These are phyloP conservation scores for Neurospora hispaniola DNA, from an alignment of 495 filamentous ascomycete genomes.

Conservation along the genomic window DNA sequence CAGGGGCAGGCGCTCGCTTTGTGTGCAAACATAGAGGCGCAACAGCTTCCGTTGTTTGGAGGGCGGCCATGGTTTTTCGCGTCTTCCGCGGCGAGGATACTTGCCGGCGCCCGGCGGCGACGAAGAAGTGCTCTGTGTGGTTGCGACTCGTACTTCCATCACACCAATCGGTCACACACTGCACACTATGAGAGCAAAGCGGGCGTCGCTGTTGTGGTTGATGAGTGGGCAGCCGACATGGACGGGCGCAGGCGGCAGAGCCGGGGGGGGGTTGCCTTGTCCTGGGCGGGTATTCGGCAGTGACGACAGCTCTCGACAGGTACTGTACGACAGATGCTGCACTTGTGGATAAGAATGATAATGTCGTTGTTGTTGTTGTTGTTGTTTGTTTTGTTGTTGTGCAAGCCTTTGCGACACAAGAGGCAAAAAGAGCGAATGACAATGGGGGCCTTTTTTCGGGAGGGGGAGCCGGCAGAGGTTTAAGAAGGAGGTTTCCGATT, in stretches of 20 bases:
- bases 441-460: neutral
- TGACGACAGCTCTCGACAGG: neutral
- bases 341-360: neutral
- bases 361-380: neutral
- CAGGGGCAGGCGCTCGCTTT: conserved; percentile 24
- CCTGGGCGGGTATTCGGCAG: neutral
- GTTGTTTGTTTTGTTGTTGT: neutral
- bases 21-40: conserved; percentile 24
- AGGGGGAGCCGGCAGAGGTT: neutral
- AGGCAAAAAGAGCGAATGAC: neutral
- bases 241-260: neutral
- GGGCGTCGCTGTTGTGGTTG: neutral
- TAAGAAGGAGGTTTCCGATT: neutral
- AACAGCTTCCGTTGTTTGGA: conserved; percentile 24
- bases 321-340: neutral
- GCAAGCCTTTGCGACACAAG: neutral
- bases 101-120: conserved; percentile 14
- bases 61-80: conserved; percentile 25
- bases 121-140: neutral
- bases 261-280: neutral
- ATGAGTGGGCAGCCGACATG: neutral
- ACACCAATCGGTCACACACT: neutral
- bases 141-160: neutral
- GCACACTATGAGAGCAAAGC: neutral
- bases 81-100: conserved; percentile 19